Base-by-base conservation (phyloP, 805 yeast genomes). In the Candida berthetii region DNA sequence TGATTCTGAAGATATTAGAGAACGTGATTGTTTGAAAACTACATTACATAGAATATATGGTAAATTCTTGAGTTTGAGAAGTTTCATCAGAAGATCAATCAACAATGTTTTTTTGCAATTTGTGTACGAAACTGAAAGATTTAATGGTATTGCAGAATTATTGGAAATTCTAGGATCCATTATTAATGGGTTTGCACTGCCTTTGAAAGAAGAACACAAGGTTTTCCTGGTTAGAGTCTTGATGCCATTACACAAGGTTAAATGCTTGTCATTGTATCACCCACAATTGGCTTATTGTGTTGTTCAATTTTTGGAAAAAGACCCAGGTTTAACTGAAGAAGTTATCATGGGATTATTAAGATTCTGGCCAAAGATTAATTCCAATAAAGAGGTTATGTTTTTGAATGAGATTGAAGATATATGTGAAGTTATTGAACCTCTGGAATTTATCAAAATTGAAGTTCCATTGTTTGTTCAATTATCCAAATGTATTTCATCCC, bases 231-330 rank as follows among this genome's bases (percentile, higher is more conserved):
- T 86, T 28, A 73, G 96, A 44, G 91, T 91, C 16, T 73, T 93
- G 54, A 72, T 93, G 22, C 99, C 99, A 24, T 68, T 93, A 61
- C 99, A 93, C 63, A 91, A 93, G 62, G 91, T 87, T 15, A 83
- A 90, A 60, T 79, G 93, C 40, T 71, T 93, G 43, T 83, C 95
- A 8, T 68, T 91, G 48, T 93, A 91, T 62, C 99, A 93, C 60
- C 96, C 98, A 31, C 99, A 93, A 64, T 73, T 93, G 50, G 96
- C 98, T 7, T 93, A 93, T 64, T 93, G 99, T 67, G 85, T 93
- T 33, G 95, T 93, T 24, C 99, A 93, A 66, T 93, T 93, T 62
- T 69, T 93, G 54, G 99, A 93, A 56, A 93, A 93, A 63, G 99
- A 93, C 59, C 95, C 96, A 3, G 49, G 75, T 13, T 71, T 93